phyloP scores from a whole-genome alignment of 1,139 yeast species.

The Debaryomyces sp. region DNA sequence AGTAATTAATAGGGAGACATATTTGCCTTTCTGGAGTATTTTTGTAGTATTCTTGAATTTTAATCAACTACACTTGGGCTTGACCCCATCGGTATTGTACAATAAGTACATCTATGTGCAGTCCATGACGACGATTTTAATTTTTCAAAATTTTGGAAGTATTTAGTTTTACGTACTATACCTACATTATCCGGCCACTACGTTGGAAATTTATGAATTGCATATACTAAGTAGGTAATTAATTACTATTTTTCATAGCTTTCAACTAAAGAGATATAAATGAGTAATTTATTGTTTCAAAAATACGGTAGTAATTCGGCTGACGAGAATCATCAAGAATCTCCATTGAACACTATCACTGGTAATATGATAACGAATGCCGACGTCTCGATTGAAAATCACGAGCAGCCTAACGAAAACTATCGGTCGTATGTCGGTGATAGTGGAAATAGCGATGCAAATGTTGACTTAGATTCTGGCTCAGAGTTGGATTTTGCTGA shows the following conservation, averaged over 20 bases:
- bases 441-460: constrained; percentile 6
- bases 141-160: background rate
- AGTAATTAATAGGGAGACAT: too few relatives aligned
- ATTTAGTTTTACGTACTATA: background rate
- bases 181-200: background rate
- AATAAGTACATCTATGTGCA: background rate
- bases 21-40: too few relatives aligned
- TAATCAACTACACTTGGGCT: background rate
- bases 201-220: background rate
- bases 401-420: background rate
- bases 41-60: too few relatives aligned
- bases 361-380: background rate
- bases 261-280: constrained; percentile 8
- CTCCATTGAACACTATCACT: background rate
- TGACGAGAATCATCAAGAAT: background rate
- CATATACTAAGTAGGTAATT: background rate
- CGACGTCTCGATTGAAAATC: background rate
- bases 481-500: constrained; percentile 1
- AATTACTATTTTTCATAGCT: background rate
- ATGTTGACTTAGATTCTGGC: background rate
- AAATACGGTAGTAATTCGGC: constrained; percentile 16
- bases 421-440: constrained; percentile 8
- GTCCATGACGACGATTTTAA: background rate
- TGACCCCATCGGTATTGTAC: too few relatives aligned
- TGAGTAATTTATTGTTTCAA: constrained; percentile 30